A percentile compares a stretch with the other conserved stretches of the same genome.
Conservation (phyloP, 2,329 filamentous ascomycete species). For the Geosmithia flava region DNA sequence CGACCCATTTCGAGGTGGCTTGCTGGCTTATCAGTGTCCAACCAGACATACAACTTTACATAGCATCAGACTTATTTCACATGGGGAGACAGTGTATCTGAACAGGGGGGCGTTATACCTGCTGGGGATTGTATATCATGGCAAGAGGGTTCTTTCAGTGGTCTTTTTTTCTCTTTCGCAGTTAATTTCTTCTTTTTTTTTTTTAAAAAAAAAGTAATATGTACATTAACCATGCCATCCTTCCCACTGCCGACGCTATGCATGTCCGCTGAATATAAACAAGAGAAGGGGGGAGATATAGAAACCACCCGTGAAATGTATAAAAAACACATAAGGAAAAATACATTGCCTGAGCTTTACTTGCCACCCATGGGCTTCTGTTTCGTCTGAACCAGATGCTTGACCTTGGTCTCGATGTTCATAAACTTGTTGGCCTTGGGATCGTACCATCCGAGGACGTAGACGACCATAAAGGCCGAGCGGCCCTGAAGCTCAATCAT, state of each 20-base stretch:
- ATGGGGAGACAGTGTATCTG: too few species aligned
- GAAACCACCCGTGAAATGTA: not conserved
- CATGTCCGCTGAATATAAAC: not conserved
- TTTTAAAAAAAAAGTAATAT: not conserved
- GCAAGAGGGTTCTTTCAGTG: too few species aligned
- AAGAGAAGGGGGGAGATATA: not conserved
- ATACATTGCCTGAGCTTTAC: not conserved
- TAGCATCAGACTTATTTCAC: too few species aligned
- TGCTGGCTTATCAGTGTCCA: too few species aligned
- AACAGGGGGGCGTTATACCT: too few species aligned
- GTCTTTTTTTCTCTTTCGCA: too few species aligned
- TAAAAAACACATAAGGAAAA: not conserved
- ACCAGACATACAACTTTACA: too few species aligned
- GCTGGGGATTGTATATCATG: too few species aligned
- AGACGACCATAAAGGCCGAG: conserved; percentile 32
- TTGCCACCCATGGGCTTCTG: conserved; percentile 12
- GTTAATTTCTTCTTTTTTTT: too few species aligned
- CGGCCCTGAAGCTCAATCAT: conserved; percentile 38
- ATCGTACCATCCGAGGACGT: conserved; percentile 42
- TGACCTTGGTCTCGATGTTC: conserved; percentile 26
- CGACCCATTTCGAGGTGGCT: too few species aligned
- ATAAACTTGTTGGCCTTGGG: conserved; percentile 37
- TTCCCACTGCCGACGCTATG: not conserved
- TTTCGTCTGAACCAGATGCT: conserved; percentile 28
- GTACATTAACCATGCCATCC: not conserved